phyloP scores from a whole-genome alignment of 2,329 filamentous ascomycete species.

The Fusarium sp. region DNA sequence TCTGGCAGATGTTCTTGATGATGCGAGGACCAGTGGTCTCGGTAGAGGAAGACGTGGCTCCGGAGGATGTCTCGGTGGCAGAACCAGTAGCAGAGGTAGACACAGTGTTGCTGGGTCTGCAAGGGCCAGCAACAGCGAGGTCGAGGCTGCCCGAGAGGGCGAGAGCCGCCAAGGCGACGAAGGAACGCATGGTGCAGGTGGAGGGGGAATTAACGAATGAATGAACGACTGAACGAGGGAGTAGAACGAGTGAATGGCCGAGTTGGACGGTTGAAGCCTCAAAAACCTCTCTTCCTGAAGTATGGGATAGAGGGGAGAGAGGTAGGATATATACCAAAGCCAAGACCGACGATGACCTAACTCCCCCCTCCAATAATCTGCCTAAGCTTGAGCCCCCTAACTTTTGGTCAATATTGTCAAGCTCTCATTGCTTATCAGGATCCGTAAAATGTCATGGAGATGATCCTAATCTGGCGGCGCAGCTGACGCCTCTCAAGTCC shows the following conservation, averaged over 20 bases:
- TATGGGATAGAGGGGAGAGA: too few relatives aligned
- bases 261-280: slow-evolving; percentile 25
- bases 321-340: not conserved
- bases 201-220: not conserved
- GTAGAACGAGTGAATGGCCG: slow-evolving; percentile 8
- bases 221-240: not conserved
- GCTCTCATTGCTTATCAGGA: not conserved
- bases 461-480: not conserved
- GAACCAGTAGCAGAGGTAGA: not conserved
- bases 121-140: slow-evolving; percentile 18
- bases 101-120: slow-evolving; percentile 16
- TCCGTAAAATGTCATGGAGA: not conserved
- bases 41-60: not conserved
- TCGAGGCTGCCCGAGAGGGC: slow-evolving; percentile 26
- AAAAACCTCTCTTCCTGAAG: not conserved
- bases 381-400: not conserved
- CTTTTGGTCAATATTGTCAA: not conserved
- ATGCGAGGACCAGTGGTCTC: not conserved
- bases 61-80: not conserved
- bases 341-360: not conserved
- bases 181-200: slow-evolving; percentile 21
- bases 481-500: not conserved
- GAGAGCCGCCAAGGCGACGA: slow-evolving; percentile 23
- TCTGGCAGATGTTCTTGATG: slow-evolving; percentile 3
- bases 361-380: not conserved